Conservation (phyloP, 176 grass and related monocot species). For the Themeda triandra region DNA sequence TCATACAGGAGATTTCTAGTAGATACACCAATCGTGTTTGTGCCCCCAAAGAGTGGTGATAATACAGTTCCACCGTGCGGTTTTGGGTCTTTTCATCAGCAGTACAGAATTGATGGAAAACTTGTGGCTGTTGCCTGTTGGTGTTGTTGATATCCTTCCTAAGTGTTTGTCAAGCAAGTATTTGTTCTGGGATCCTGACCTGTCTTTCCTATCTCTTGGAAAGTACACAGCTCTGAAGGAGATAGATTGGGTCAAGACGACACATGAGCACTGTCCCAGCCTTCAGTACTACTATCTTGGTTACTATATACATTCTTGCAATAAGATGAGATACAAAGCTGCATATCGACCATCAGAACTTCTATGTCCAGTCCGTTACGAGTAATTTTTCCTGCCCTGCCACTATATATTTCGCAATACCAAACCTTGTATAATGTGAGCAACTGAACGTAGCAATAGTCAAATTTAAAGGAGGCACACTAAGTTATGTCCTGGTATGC, state of each 20-base stretch:
- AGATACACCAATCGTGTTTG: constrained; percentile 73
- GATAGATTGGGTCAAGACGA: constrained; percentile 86
- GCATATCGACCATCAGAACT: constrained; percentile 92
- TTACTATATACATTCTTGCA: constrained; percentile 97
- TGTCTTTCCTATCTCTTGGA: constrained; percentile 89
- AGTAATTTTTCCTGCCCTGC: constrained; percentile 39
- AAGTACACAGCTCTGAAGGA: constrained; percentile 90
- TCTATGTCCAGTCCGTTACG: constrained; percentile 85
- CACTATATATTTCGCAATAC: not conserved
- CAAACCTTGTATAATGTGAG: constrained; percentile 3
- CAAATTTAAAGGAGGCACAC: not conserved
- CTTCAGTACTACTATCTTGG: constrained; percentile 97
- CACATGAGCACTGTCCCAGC: constrained; percentile 50
- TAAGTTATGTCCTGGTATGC: not conserved
- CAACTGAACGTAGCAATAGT: not conserved
- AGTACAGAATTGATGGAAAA: constrained; percentile 92
- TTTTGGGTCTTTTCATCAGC: constrained; percentile 97
- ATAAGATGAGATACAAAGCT: constrained; percentile 99
- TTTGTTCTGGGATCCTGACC: constrained; percentile 98
- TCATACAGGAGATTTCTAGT: constrained; percentile 89
- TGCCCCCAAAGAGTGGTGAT: constrained; percentile 57
- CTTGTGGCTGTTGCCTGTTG: constrained; percentile 94
- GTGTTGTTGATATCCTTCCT: constrained; percentile 92
- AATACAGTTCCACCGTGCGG: constrained; percentile 64
- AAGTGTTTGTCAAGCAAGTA: constrained; percentile 99